phyloP scores from a whole-genome alignment of 495 filamentous ascomycete species.

The Podospora didyma region DNA sequence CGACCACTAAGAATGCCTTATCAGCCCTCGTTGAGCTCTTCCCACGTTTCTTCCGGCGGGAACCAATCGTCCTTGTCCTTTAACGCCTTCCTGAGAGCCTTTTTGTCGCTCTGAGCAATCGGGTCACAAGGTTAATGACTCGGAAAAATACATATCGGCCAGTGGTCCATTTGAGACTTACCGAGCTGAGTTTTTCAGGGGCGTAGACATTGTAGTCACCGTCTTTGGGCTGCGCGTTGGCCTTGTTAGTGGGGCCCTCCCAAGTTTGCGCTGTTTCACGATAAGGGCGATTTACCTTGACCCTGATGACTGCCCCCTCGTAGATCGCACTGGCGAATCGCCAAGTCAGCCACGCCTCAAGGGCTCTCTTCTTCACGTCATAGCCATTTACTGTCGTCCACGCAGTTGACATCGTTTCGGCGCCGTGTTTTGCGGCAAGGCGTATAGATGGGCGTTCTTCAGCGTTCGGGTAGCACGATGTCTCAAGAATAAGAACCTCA shows the following conservation, averaged over 20 bases:
- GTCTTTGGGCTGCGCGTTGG: neutral
- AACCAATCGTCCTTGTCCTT: neutral
- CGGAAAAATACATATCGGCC: too few species aligned
- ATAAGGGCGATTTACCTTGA: neutral
- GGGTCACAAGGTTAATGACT: neutral
- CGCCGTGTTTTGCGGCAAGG: neutral
- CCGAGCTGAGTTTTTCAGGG: neutral
- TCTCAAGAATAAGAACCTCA: neutral
- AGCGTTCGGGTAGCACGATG: neutral
- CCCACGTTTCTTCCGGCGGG: neutral
- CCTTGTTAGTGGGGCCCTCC: neutral
- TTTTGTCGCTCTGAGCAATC: neutral
- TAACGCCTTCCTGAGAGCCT: neutral
- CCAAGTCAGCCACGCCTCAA: neutral
- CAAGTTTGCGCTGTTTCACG: neutral
- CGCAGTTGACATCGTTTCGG: neutral
- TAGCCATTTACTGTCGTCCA: neutral
- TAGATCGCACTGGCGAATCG: neutral
- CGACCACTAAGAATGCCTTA: neutral
- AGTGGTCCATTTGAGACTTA: too few species aligned
- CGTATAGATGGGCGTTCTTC: neutral
- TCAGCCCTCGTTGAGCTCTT: neutral
- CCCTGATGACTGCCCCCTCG: neutral
- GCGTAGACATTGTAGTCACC: neutral
- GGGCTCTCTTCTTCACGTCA: slow-evolving; percentile 1